Evolutionary conservation across 2,329 filamentous ascomycete genomes (phyloP), one percentile per base, ranked within the genome.

Genomic region (Fusarium tupiense): DNA sequence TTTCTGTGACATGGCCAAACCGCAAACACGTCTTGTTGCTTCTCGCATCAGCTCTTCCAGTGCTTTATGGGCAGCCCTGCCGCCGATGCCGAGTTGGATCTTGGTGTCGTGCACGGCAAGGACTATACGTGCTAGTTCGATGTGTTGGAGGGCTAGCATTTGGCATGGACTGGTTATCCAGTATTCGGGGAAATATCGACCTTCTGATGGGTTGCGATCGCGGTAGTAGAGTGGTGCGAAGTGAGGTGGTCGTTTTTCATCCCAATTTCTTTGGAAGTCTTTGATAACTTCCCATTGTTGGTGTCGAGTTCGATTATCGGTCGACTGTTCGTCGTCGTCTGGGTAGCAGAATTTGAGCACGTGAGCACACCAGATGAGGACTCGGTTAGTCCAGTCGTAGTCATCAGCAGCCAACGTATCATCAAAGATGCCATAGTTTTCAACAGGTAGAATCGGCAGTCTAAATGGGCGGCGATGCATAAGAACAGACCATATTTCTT

Each of bases 81-180:
- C 71, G 0, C 71, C 72, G 0, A 74, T 63, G 3, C 72, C 71
- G 2, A 74, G 57, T 22, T 71, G 71, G 2, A 68, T 47, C 8
- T 74, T 71, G 8, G 71, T 64, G 29, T 69, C 68, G 31, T 75
- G 72, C 0, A 74, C 71, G 0, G 72, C 71, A 11, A 75, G 64
- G 22, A 73, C 68, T 9, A 75, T 72, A 4, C 71, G 59, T 11
- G 61, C 68, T 14, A 74, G 13, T 35, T 72, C 68, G 7, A 75
- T 33, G 3, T 75, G 68, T 11, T 75, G 71, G 0, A 74, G 61
- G 3, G 71, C 72, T 41, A 75, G 63, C 13, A 75, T 31, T 17
- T 75, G 64, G 16, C 68, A 74, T 20, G 64, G 71, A 3, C 67
- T 75, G 2, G 59, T 52, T 0, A 72, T 41, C 72, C 68, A 75